These are phyloP conservation scores for Physcomitrellopsis africana DNA, from an alignment of 225 moss, liverwort and hornwort species.

Conservation along the genomic window DNA sequence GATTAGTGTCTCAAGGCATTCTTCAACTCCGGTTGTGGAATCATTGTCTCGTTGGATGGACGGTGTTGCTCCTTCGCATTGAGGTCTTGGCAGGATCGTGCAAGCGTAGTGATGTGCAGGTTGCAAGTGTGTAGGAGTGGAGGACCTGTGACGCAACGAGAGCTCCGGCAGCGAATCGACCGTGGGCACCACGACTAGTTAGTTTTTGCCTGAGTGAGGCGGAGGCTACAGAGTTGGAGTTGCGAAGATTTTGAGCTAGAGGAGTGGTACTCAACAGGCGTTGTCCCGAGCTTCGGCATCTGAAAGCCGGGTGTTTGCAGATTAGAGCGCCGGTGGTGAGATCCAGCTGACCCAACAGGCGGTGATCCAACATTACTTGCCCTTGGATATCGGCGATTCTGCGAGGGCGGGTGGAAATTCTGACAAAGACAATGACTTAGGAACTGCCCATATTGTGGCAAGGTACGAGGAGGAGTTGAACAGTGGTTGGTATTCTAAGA, in stretches of 20 bases:
- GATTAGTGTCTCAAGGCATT: too few relatives aligned
- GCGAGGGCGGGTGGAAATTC: neutral
- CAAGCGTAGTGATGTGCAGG: constrained; percentile 21
- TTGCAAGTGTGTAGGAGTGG: neutral
- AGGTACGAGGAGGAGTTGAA: constrained; percentile 36
- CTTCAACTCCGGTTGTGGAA: too few relatives aligned
- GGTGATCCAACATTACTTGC: constrained; percentile 27
- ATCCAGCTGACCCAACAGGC: neutral
- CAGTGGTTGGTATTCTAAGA: constrained; percentile 30
- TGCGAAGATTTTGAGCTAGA: neutral
- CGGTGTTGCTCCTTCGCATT: too few relatives aligned
- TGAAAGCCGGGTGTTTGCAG: neutral
- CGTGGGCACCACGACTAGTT: constrained; percentile 17
- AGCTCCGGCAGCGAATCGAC: constrained; percentile 28
- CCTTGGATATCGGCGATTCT: neutral
- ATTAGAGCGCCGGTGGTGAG: neutral
- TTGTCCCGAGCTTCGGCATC: neutral
- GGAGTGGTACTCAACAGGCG: neutral
- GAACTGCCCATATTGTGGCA: constrained; percentile 39
- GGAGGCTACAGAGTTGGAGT: neutral
- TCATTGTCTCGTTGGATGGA: too few relatives aligned
- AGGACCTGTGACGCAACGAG: neutral
- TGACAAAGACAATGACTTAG: constrained; percentile 1
- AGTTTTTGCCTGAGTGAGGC: neutral
- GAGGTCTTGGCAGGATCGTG: constrained; percentile 1